phyloP scores from a whole-genome alignment of 192 early-diverging fungal species.

The Pilaira anomala region DNA sequence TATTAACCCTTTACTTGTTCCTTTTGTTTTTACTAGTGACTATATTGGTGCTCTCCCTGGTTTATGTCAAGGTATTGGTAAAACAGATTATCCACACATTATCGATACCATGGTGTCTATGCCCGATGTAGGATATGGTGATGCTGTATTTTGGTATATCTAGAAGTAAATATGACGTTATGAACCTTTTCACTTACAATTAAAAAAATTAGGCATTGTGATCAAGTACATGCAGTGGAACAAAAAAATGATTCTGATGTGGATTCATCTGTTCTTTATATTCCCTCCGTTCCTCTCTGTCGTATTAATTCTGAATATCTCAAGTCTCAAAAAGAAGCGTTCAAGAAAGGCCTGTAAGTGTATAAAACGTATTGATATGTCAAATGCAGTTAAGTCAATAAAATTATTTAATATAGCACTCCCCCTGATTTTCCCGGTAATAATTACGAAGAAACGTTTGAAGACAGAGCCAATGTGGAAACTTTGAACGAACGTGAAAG shows the following conservation, averaged over 20 bases:
- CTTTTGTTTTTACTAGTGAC: conserved; percentile 6
- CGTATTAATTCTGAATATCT: conserved; percentile 24
- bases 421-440: conserved; percentile 36
- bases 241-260: conserved; percentile 9
- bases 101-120: conserved; percentile 27
- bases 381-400: background rate
- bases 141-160: conserved; percentile 34
- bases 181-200: background rate
- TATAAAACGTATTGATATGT: background rate
- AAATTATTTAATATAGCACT: conserved; percentile 19
- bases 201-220: conserved; percentile 15
- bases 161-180: too few species aligned
- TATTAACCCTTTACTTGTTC: too few species aligned
- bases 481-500: conserved; percentile 8
- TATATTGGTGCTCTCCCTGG: conserved; percentile 28
- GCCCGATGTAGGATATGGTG: conserved; percentile 27
- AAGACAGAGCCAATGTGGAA: conserved; percentile 20
- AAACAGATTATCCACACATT: conserved; percentile 28
- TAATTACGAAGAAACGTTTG: conserved; percentile 18
- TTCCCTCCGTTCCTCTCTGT: conserved; percentile 31
- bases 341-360: conserved; percentile 29
- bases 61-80: conserved; percentile 14
- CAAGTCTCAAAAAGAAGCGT: conserved; percentile 17
- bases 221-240: conserved; percentile 34
- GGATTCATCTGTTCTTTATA: conserved; percentile 35